Evolutionary conservation across 2,329 filamentous ascomycete species (phyloP).

Genomic region (Talaromyces sp.): DNA sequence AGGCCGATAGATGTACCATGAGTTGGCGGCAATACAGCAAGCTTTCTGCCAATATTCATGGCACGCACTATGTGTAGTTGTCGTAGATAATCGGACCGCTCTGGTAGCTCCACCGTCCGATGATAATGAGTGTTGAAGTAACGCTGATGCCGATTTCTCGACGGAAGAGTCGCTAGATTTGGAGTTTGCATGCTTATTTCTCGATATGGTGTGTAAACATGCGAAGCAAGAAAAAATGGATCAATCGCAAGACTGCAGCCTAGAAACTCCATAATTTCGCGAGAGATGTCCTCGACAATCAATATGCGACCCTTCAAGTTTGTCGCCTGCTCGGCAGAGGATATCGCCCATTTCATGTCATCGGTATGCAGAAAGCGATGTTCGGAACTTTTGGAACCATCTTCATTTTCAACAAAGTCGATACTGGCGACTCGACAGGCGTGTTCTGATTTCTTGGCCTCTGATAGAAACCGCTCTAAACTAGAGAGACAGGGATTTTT

Average conservation of each 20-base stretch:
- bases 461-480: background rate
- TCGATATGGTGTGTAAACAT: background rate
- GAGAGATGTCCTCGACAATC: constrained; percentile 1
- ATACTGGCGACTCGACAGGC: background rate
- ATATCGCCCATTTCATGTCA: background rate
- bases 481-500: constrained; percentile 2
- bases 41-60: background rate
- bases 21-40: background rate
- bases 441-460: background rate
- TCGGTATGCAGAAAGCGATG: background rate
- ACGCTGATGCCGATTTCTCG: background rate
- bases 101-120: background rate
- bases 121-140: background rate
- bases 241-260: constrained; percentile 1
- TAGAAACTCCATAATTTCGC: background rate
- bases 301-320: background rate
- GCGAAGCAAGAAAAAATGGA: constrained; percentile 3
- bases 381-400: background rate
- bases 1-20: background rate
- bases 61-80: background rate
- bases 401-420: background rate
- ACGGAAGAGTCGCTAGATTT: background rate
- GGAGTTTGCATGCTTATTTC: background rate
- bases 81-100: background rate
- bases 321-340: background rate